A percentile compares a stretch with the other conserved stretches of the same genome.
Conservation (phyloP, 1,284 basidiomycete species). For the Melampsora americana region DNA sequence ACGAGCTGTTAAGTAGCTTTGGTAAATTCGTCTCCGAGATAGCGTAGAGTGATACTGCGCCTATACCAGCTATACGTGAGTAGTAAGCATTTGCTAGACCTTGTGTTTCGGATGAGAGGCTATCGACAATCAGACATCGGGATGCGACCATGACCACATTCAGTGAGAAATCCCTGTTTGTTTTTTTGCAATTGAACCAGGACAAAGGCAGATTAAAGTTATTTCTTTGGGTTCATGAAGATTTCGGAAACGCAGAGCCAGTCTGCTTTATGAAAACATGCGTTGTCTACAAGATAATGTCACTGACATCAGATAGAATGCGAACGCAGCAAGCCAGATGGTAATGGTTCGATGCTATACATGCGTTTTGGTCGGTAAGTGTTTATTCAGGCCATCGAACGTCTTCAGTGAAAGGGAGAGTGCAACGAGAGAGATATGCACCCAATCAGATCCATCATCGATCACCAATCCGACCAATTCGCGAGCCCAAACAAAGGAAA, state of each 20-base stretch:
- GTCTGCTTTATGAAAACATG: too few relatives aligned
- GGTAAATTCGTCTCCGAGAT: constrained; percentile 24
- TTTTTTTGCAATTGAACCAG: too few relatives aligned
- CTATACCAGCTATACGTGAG: constrained; percentile 45
- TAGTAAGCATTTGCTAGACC: constrained; percentile 53
- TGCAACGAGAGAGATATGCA: background rate
- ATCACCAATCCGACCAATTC: constrained; percentile 13
- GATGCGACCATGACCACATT: constrained; percentile 52
- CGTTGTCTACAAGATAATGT: too few relatives aligned
- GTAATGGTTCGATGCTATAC: background rate
- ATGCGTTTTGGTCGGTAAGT: too few relatives aligned
- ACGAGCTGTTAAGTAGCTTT: background rate
- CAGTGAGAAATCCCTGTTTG: constrained; percentile 50
- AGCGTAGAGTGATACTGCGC: background rate
- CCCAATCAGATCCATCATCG: background rate
- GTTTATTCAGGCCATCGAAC: too few relatives aligned
- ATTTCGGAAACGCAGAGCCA: too few relatives aligned
- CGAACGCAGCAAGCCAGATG: constrained; percentile 11
- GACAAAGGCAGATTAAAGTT: too few relatives aligned
- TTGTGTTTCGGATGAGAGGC: constrained; percentile 49
- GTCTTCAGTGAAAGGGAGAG: too few relatives aligned
- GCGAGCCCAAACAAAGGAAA: constrained; percentile 27
- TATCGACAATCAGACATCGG: constrained; percentile 52
- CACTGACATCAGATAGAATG: constrained; percentile 30
- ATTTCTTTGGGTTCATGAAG: background rate